These are phyloP conservation scores for Dothidotthia symphoricarpi DNA, from an alignment of 2,329 filamentous ascomycete genomes.

Conservation along the genomic window DNA sequence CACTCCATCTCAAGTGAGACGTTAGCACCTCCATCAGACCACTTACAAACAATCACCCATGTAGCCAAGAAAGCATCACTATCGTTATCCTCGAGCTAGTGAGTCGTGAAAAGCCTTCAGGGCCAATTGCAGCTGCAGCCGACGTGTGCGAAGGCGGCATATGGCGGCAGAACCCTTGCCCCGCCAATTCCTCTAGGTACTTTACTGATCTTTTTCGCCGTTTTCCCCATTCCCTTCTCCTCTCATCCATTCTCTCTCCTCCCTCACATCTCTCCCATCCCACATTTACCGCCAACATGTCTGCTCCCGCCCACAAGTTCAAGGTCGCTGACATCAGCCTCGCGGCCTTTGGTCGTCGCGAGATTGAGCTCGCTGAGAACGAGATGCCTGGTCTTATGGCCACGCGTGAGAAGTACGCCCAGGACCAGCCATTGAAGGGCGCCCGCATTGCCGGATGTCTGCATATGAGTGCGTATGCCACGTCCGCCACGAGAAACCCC, in stretches of 20 bases:
- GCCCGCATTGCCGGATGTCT: constrained; percentile 96
- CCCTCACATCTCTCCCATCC: constrained; percentile 10
- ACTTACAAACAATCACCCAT: too few relatives aligned
- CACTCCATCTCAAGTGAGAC: too few relatives aligned
- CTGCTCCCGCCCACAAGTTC: constrained; percentile 85
- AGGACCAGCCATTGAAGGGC: constrained; percentile 89
- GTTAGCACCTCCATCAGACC: too few relatives aligned
- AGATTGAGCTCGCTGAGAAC: constrained; percentile 94
- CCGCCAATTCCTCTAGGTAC: background rate
- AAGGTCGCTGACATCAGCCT: constrained; percentile 98
- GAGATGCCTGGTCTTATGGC: constrained; percentile 97
- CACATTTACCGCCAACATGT: constrained; percentile 49
- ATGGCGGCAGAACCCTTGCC: too few relatives aligned
- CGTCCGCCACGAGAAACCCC: background rate
- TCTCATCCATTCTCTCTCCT: constrained; percentile 12
- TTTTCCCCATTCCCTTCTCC: constrained; percentile 14
- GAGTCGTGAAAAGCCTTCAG: background rate
- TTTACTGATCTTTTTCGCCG: constrained; percentile 8
- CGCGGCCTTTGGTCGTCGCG: constrained; percentile 96
- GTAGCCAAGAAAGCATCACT: too few relatives aligned
- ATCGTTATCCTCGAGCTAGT: too few relatives aligned
- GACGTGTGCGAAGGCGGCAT: too few relatives aligned
- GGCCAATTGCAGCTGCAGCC: constrained; percentile 3
- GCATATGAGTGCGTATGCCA: constrained; percentile 75
- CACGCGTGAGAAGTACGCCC: constrained; percentile 86